A percentile compares a stretch with the other conserved stretches of the same genome.
phyloP scores from a whole-genome alignment of 305 asterid species.

The Fraxinus sp. region DNA sequence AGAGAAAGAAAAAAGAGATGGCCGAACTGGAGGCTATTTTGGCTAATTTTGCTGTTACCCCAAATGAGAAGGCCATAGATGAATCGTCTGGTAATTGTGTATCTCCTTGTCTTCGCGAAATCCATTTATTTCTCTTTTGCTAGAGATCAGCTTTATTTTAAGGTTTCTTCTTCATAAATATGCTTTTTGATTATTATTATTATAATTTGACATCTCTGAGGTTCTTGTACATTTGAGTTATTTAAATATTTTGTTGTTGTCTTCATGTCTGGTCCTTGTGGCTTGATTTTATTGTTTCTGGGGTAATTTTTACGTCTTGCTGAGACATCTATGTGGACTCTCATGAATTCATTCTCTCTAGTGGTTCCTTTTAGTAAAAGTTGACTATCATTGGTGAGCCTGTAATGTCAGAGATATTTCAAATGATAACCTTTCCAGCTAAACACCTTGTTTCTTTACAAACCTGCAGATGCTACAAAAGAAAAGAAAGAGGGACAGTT shows the following conservation, averaged over 20 bases:
- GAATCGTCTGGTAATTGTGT: constrained; percentile 45
- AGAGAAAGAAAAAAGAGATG: constrained; percentile 82
- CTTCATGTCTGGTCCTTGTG: neutral
- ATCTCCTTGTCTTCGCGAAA: neutral
- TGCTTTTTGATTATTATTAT: neutral
- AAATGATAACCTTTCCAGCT: neutral
- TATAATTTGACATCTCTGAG: neutral
- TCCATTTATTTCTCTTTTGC: neutral
- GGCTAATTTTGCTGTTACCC: constrained; percentile 72
- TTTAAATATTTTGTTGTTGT: neutral
- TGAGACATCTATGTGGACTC: neutral
- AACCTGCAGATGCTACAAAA: constrained; percentile 35
- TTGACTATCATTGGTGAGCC: neutral
- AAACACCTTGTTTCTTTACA: neutral
- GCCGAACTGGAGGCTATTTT: constrained; percentile 92
- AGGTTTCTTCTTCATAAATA: neutral
- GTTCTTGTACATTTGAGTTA: neutral
- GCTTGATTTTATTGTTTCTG: neutral
- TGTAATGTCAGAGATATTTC: neutral
- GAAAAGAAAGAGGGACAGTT: constrained; percentile 50
- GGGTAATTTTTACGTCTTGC: neutral
- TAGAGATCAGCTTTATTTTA: neutral
- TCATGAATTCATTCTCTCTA: neutral
- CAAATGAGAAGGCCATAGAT: constrained; percentile 54
- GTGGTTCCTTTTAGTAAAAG: neutral